Evolutionary conservation across 2,329 filamentous ascomycete genomes (phyloP).

Genomic region (Fusarium camptoceras): DNA sequence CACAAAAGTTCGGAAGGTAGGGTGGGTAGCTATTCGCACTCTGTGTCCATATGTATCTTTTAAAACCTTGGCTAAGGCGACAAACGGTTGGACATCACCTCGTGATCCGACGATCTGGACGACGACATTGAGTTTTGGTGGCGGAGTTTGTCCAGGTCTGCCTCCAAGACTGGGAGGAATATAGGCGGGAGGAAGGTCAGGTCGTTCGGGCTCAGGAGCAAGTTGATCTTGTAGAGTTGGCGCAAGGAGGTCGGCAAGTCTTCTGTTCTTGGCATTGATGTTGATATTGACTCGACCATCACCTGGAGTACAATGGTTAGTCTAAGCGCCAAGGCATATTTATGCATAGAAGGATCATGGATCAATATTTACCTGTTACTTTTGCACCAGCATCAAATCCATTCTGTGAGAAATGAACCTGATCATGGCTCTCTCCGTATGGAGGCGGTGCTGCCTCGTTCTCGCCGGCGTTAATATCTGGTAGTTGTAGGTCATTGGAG

Average conservation of each 20-base stretch:
- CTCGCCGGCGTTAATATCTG: constrained; percentile 55
- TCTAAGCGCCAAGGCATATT: neutral
- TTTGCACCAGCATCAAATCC: constrained; percentile 72
- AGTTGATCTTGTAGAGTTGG: constrained; percentile 71
- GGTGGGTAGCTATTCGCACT: constrained; percentile 79
- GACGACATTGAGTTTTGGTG: constrained; percentile 74
- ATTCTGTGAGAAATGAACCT: constrained; percentile 69
- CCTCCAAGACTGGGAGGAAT: constrained; percentile 80
- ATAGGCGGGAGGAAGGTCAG: constrained; percentile 71
- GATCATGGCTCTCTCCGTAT: constrained; percentile 68
- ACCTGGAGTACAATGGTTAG: constrained; percentile 56
- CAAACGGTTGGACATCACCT: constrained; percentile 81
- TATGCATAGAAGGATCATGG: neutral
- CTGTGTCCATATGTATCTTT: constrained; percentile 75
- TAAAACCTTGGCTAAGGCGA: constrained; percentile 74
- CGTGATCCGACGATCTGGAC: constrained; percentile 81
- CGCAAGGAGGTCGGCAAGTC: constrained; percentile 74
- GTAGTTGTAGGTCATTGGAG: constrained; percentile 56
- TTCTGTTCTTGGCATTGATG: constrained; percentile 76
- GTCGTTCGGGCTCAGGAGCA: constrained; percentile 58
- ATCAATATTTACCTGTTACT: constrained; percentile 60
- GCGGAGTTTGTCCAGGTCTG: constrained; percentile 66
- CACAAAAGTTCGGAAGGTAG: constrained; percentile 75
- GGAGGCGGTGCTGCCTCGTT: constrained; percentile 63
- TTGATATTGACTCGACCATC: constrained; percentile 85